phyloP scores from a whole-genome alignment of 495 filamentous ascomycete genomes.

The Darksidea phi region DNA sequence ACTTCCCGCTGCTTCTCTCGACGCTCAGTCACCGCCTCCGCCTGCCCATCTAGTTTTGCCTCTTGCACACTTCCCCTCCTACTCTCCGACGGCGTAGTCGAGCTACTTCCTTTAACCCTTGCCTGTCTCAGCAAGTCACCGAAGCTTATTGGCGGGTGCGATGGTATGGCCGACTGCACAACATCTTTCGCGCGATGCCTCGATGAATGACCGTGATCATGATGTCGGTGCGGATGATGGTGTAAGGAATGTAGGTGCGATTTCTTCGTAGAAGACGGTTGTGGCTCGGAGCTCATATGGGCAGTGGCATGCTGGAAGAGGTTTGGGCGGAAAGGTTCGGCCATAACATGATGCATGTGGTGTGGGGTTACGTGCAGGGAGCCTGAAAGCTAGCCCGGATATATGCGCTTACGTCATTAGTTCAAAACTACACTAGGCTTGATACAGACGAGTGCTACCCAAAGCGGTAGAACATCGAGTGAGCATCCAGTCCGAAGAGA shows the following conservation, averaged over 20 bases:
- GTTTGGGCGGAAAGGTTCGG: conserved; percentile 16
- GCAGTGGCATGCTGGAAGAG: conserved; percentile 16
- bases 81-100: conserved; percentile 15
- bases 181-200: conserved; percentile 22
- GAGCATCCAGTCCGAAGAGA: no score
- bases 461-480: no score
- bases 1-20: neutral
- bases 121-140: conserved; percentile 31
- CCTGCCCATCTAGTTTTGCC: neutral
- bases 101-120: conserved; percentile 10
- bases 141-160: conserved; percentile 28
- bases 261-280: conserved; percentile 9
- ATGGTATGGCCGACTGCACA: conserved; percentile 26
- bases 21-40: neutral
- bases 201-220: conserved; percentile 19
- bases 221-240: conserved; percentile 23
- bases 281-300: conserved; percentile 26
- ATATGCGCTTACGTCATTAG: no score
- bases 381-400: no score
- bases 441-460: no score
- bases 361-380: neutral
- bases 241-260: conserved; percentile 28
- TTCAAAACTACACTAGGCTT: no score
- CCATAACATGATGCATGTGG: conserved; percentile 25
- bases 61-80: conserved; percentile 14